Base-by-base conservation (phyloP, 2,329 filamentous ascomycete genomes). In the Eutypella sp. region DNA sequence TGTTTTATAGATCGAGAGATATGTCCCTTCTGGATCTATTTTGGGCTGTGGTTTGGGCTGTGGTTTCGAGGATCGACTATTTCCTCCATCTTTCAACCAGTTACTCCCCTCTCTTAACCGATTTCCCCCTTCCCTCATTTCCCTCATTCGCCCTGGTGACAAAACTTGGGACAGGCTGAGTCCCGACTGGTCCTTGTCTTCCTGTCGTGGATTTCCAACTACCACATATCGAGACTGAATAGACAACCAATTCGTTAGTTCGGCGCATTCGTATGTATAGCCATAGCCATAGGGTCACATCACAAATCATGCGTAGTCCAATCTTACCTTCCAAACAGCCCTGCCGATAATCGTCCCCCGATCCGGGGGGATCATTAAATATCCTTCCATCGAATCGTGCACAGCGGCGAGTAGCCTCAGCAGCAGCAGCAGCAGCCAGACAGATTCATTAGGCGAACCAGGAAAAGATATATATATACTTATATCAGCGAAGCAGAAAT, bases 191-290 rank as follows among this genome's bases (percentile, higher is more conserved):
- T 62, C 56, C 5, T 37, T 50, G 34, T 71, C 68, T 55, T n/a
- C n/a, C n/a, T 67, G 66, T 39, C 60, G 60, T 24, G 64, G 52
- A 46, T 60, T 59, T 45, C 78, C 78, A 46, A 83, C 67, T 46
- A 81, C 69, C 40, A 84, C 73, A 62, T 79, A 82, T 63, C 81
- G 79, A 58, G 74, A 57, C 80, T 84, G 59, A 31, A 54, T 38
- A 48, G 45, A 46, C 36, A 19, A 47, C 57, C 37, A 57, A 48
- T 51, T 48, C 42, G 46, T 44, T 25, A 43, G 22, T n/a, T 50
- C 46, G 22, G 42, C 34, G 25, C 22, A 24, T 18, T 24, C 40
- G 6, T 13, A 13, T 4, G 11, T 15, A 23, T n/a, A n/a, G n/a
- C n/a, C n/a, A n/a, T n/a, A n/a, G n/a, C n/a, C n/a, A n/a, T n/a